Base-by-base conservation (phyloP, 176 grass and related monocot genomes). In the Musa schizocarpa region DNA sequence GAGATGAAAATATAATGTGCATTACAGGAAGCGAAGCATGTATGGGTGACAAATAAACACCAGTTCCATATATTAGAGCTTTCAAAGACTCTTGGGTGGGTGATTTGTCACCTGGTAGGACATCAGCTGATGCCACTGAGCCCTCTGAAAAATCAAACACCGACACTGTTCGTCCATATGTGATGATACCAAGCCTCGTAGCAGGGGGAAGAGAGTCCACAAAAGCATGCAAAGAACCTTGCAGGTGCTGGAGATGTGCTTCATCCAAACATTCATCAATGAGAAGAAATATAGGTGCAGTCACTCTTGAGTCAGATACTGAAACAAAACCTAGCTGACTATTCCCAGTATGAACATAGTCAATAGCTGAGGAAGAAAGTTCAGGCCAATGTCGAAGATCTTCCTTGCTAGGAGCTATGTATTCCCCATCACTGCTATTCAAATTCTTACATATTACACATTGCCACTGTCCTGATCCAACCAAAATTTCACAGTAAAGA, bases 81-180 rank as follows among this genome's bases (percentile, higher is more conserved):
- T 94, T 99, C 64, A 99, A 65, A 63, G 82, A 89, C 29, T 89
- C 95, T 68, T 89, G 84, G 61, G 77, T 92, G 75, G 88, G 88
- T 1, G 95, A 94, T 73, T 92, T 99, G 26, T 85, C 88, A 26
- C 95, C 95, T 80, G 90, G 84, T 65, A 94, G 69, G 55, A 89
- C 85, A 80, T 99, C 95, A 7, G 88, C 88, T 74, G 90, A 92
- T 50, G 88, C 95, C 9, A 86, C 78, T 10, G 74, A 77, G 5
- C 88, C 91, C 78, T 99, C 95, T 4, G 95, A 99, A 83, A 99
- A 99, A 89, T 99, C 95, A 77, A 89, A 99, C 29, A 99, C 88
- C 21, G 95, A 99, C 69, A 99, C 81, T 1, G 95, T 94, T 75
- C 91, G 85, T 4, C 95, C 95, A 72, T 91, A 99, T 49, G 90